Evolutionary conservation across 768 basidiomycete species (phyloP), one percentile per base, ranked within the genome.

Genomic region (Termitomyces sp.): DNA sequence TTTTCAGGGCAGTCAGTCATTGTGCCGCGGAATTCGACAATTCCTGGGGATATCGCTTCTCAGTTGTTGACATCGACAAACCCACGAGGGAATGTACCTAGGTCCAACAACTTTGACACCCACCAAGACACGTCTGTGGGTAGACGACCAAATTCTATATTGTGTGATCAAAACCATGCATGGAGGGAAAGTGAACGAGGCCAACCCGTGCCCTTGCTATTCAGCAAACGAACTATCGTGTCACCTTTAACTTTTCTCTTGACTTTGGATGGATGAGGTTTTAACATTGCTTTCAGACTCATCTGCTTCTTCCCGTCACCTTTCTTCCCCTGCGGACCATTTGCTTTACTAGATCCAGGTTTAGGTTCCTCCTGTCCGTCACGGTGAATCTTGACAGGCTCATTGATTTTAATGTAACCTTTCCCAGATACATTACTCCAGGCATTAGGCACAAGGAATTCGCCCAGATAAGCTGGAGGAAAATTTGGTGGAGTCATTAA

Each of bases 401-500:
- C 89, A n/a, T 82, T 81, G 22, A 72, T 59, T 59, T 84, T 84
- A 38, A 89, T 74, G 59, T 90, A 90, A 3, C 86, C 86, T 63
- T 78, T 83, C 1, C 90, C 90, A 50, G 81, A 86, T 14, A 81
- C 86, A 41, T 85, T 91, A 61, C 87, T 89, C 88, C 88, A 92
- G 10, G 88, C 90, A 64, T 88, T 86, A 22, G 80, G 78, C 24
- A 90, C 79, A 10, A 90, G 60, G 51, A 90, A 75, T 50, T 85
- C 86, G 11, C 90, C 90, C 28, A 92, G 63, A 65, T 88, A 91
- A 11, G 69, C 74, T 1, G 76, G 74, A 13, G 57, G 61, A 58
- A 63, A 60, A 22, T 56, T 45, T 52, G 56, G 57, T 13, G 52
- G 62, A 48, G 60, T 41, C 52, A 62, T 22, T 60, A 61, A 24